phyloP scores from a whole-genome alignment of 208 protist species.

The Acanthamoeba rhysodes region DNA sequence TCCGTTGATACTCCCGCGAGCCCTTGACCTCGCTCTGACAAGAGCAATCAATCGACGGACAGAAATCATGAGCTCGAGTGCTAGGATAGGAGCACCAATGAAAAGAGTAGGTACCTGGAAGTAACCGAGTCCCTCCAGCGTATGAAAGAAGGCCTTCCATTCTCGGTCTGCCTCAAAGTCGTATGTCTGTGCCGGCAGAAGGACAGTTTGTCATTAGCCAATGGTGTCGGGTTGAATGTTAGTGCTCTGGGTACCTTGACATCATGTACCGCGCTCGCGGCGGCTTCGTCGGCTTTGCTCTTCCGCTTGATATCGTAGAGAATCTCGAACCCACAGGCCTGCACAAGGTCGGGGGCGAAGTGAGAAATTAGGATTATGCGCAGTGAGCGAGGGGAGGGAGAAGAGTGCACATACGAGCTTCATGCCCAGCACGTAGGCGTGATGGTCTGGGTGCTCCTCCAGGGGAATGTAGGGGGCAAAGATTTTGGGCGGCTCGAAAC shows the following conservation, averaged over 20 bases:
- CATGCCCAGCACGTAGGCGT: slow-evolving; percentile 54
- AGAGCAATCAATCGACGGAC: too few relatives aligned
- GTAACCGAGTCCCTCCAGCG: slow-evolving; percentile 52
- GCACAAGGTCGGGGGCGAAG: background rate
- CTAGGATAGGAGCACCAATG: background rate
- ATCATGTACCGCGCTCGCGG: background rate
- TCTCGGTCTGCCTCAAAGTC: slow-evolving; percentile 46
- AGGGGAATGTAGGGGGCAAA: slow-evolving; percentile 4
- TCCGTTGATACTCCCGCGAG: slow-evolving; percentile 45
- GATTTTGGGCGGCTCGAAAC: slow-evolving; percentile 47
- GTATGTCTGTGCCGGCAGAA: slow-evolving; percentile 1
- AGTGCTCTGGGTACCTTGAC: slow-evolving; percentile 11
- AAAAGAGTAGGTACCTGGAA: slow-evolving; percentile 16
- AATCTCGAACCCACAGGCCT: slow-evolving; percentile 63
- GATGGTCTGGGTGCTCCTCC: slow-evolving; percentile 41
- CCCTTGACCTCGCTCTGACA: slow-evolving; percentile 50
- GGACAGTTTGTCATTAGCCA: background rate
- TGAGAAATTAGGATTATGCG: background rate
- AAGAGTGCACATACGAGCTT: slow-evolving; percentile 48
- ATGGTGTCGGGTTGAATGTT: too few relatives aligned
- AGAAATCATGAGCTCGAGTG: too few relatives aligned
- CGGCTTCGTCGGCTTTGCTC: background rate
- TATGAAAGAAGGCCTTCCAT: slow-evolving; percentile 38
- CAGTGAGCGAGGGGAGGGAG: too few relatives aligned
- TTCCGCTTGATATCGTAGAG: slow-evolving; percentile 43